phyloP scores from a whole-genome alignment of 2,329 filamentous ascomycete genomes.

The Eutypella sp. region DNA sequence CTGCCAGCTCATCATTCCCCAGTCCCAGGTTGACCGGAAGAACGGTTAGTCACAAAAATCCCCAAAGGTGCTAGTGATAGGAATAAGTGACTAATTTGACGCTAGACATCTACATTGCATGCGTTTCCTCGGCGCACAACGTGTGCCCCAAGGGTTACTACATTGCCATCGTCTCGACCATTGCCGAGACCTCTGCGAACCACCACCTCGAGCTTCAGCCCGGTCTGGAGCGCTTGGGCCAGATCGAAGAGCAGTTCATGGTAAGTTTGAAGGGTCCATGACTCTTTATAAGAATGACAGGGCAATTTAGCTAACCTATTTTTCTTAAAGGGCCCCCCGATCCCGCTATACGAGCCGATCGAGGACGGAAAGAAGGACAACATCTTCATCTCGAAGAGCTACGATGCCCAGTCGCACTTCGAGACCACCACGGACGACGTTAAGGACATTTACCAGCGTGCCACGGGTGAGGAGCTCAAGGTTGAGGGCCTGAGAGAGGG shows the following conservation, averaged over 20 bases:
- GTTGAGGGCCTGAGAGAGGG: slow-evolving; percentile 84
- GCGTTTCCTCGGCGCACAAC: slow-evolving; percentile 92
- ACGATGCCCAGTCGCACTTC: slow-evolving; percentile 96
- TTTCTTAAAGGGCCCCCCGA: slow-evolving; percentile 65
- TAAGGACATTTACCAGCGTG: slow-evolving; percentile 83
- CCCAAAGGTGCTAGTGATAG: no score
- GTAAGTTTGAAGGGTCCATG: slow-evolving; percentile 40
- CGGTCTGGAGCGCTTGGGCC: slow-evolving; percentile 85
- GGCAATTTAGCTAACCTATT: slow-evolving; percentile 3
- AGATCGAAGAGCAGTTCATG: slow-evolving; percentile 97
- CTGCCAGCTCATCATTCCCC: slow-evolving; percentile 91
- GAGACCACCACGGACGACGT: slow-evolving; percentile 91
- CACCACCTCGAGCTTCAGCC: slow-evolving; percentile 93
- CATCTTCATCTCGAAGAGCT: slow-evolving; percentile 97
- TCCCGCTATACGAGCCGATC: slow-evolving; percentile 88
- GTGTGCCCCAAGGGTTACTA: slow-evolving; percentile 99
- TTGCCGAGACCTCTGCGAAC: slow-evolving; percentile 86
- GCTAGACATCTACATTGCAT: slow-evolving; percentile 77
- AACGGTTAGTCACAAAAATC: slow-evolving; percentile 69
- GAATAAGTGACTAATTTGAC: no score
- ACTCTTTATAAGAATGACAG: background rate
- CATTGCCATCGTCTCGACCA: slow-evolving; percentile 96
- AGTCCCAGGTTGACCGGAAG: slow-evolving; percentile 94
- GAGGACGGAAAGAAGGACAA: slow-evolving; percentile 80
- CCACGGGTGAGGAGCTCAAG: slow-evolving; percentile 77